Percentiles rank a stretch among this genome's conserved stretches.
phyloP scores from a whole-genome alignment of 139 green algal species.

The Picochlorum sp. region DNA sequence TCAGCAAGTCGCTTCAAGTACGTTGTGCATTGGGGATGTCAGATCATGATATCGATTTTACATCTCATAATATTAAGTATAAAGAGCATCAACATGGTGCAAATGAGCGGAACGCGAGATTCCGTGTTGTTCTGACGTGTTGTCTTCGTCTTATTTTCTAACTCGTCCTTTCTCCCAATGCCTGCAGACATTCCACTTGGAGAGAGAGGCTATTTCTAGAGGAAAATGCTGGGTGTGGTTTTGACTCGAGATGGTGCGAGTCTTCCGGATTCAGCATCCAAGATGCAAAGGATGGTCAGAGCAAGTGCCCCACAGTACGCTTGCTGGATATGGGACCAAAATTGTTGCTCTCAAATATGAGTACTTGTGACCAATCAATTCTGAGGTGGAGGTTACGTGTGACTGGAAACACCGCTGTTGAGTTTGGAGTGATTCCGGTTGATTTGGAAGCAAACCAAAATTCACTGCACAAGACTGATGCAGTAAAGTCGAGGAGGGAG shows the following conservation, averaged over 20 bases:
- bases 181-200: slow-evolving; percentile 30
- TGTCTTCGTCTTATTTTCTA: neutral
- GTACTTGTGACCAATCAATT: slow-evolving; percentile 37
- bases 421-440: slow-evolving; percentile 53
- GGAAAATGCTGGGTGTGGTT: slow-evolving; percentile 25
- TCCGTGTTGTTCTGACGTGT: neutral
- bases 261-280: slow-evolving; percentile 18
- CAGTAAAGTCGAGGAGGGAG: neutral
- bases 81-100: too few species aligned
- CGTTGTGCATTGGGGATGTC: neutral
- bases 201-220: slow-evolving; percentile 41
- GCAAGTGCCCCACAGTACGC: slow-evolving; percentile 22
- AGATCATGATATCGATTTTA: too few species aligned
- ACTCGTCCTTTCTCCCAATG: too few species aligned
- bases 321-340: slow-evolving; percentile 59
- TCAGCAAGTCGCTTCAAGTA: slow-evolving; percentile 25
- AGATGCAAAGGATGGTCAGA: neutral
- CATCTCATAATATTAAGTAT: too few species aligned
- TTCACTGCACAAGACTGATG: slow-evolving; percentile 38
- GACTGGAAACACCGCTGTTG: slow-evolving; percentile 55
- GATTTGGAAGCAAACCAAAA: slow-evolving; percentile 14
- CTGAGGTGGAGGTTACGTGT: slow-evolving; percentile 52
- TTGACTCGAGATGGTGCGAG: slow-evolving; percentile 28
- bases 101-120: too few species aligned
- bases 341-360: slow-evolving; percentile 51